Evolutionary conservation across 352 stramenopile species (phyloP).

Genomic region (Pythium oligandrum): DNA sequence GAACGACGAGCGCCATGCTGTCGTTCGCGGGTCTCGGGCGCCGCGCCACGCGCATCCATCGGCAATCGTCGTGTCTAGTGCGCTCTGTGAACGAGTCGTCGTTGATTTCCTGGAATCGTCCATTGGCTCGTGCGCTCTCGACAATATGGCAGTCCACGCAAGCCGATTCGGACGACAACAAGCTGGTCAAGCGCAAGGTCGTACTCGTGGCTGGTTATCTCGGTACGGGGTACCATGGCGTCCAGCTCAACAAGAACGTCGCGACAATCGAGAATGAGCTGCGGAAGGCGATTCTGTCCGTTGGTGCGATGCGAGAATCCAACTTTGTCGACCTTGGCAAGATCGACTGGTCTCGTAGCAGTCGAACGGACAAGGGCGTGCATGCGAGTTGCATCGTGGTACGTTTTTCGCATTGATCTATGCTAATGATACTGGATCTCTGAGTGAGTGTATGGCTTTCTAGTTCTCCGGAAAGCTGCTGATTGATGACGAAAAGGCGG

Average conservation of each 20-base stretch:
- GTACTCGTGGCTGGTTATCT: constrained; percentile 83
- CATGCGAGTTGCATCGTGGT: constrained; percentile 88
- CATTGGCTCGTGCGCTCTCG: no score
- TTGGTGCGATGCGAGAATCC: constrained; percentile 80
- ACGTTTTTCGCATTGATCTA: constrained; percentile 12
- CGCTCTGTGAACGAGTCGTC: no score
- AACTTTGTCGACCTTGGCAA: constrained; percentile 87
- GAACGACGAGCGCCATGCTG: no score
- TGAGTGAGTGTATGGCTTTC: constrained; percentile 1
- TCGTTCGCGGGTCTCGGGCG: no score
- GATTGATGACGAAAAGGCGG: constrained; percentile 65
- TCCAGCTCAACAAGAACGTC: constrained; percentile 79
- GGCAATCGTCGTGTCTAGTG: no score
- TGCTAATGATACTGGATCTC: no score
- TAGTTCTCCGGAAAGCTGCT: constrained; percentile 87
- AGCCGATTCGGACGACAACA: no score
- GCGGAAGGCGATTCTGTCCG: constrained; percentile 68
- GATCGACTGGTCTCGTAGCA: constrained; percentile 88
- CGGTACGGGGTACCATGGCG: constrained; percentile 68
- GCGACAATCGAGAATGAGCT: constrained; percentile 83
- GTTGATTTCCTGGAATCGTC: no score
- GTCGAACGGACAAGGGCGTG: constrained; percentile 90
- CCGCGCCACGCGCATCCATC: no score
- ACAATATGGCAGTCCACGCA: no score
- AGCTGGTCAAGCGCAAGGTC: constrained; percentile 83